Percentiles rank a stretch among this genome's conserved stretches.
Evolutionary conservation across 192 early-diverging fungal species (phyloP).

Genomic region (Linnemannia exigua): DNA sequence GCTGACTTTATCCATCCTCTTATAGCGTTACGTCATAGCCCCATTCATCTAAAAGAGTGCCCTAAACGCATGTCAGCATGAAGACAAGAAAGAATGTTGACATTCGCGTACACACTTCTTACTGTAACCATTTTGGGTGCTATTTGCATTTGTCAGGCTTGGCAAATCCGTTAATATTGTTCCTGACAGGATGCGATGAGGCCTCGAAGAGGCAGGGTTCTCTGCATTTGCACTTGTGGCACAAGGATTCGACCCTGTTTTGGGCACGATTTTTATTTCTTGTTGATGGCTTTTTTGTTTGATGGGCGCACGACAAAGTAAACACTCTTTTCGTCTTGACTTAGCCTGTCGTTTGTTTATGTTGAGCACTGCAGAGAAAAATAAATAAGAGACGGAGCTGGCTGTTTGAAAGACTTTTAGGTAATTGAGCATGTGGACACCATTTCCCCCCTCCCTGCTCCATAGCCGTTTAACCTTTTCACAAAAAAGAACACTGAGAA

Average conservation of each 20-base stretch:
- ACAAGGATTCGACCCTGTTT: conserved; percentile 15
- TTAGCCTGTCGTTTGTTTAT: not conserved
- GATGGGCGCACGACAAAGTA: not conserved
- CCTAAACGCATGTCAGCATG: not conserved
- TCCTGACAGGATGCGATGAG: not conserved
- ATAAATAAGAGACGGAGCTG: no score
- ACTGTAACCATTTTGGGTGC: no score
- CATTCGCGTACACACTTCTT: no score
- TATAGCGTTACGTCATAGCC: not conserved
- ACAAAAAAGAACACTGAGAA: not conserved
- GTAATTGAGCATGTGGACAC: not conserved
- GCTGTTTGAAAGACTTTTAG: not conserved
- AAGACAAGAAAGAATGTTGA: no score
- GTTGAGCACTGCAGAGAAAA: not conserved
- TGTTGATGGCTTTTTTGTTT: not conserved
- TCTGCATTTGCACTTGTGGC: not conserved
- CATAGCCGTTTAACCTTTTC: not conserved
- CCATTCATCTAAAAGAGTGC: not conserved
- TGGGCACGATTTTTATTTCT: conserved; percentile 9
- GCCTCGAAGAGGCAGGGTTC: not conserved
- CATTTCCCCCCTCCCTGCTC: not conserved
- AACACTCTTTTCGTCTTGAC: not conserved
- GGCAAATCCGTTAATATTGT: not conserved
- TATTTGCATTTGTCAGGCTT: not conserved
- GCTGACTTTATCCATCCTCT: not conserved